Percentiles rank a stretch among this genome's conserved stretches.
phyloP scores from a whole-genome alignment of 1,139 yeast species.

The Scheffersomyces illinoinensis region DNA sequence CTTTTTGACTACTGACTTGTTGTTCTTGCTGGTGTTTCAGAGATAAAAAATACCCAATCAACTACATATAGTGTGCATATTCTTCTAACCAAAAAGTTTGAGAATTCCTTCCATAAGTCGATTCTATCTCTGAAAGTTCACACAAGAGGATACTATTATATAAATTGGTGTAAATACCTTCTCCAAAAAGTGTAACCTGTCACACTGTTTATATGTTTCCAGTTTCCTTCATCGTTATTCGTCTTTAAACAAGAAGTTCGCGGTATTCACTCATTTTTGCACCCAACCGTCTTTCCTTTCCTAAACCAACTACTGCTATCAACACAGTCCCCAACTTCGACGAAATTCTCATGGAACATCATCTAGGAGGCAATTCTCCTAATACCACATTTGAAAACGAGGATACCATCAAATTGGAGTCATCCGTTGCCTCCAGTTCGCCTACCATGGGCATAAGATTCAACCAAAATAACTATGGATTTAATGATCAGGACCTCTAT shows the following conservation, averaged over 20 bases:
- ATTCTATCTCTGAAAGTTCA: neutral
- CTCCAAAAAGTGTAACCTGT: neutral
- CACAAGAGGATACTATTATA: neutral
- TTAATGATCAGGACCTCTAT: conserved; percentile 10
- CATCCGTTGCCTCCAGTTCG: conserved; percentile 19
- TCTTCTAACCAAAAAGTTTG: neutral
- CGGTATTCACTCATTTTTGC: conserved; percentile 1
- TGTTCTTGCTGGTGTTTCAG: neutral
- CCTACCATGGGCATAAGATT: conserved; percentile 10
- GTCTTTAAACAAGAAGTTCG: neutral
- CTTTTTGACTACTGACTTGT: neutral
- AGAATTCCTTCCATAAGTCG: neutral
- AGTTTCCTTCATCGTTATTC: neutral
- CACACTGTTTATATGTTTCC: neutral
- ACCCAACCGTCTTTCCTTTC: neutral
- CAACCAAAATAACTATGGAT: conserved; percentile 5
- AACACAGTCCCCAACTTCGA: neutral
- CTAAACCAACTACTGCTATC: conserved; percentile 3
- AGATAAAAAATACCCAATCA: neutral
- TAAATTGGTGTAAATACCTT: neutral
- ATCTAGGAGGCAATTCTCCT: conserved; percentile 10
- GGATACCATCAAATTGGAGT: conserved; percentile 23
- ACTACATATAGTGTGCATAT: neutral
- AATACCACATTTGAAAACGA: conserved; percentile 24
- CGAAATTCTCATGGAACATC: neutral